A percentile compares a stretch with the other conserved stretches of the same genome.
phyloP scores from a whole-genome alignment of 2,329 filamentous ascomycete species.

The Arthrobotrys sinensis region DNA sequence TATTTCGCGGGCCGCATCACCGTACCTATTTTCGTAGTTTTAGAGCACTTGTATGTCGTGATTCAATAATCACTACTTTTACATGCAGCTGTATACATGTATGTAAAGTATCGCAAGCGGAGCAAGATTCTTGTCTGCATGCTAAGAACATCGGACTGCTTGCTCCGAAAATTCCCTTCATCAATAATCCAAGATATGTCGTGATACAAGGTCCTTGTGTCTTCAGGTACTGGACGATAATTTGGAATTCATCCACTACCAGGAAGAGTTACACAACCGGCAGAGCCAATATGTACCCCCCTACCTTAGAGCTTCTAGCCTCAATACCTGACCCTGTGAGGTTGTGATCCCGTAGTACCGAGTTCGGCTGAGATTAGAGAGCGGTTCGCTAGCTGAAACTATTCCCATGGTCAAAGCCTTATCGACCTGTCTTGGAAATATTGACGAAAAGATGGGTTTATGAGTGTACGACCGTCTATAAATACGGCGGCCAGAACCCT shows the following conservation, averaged over 20 bases:
- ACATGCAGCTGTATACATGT: neutral
- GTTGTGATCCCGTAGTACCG: neutral
- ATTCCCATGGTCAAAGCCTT: conserved; percentile 2
- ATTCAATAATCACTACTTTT: neutral
- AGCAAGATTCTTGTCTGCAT: neutral
- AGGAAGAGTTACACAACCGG: conserved; percentile 31
- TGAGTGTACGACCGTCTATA: conserved; percentile 37
- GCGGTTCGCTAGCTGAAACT: conserved; percentile 29
- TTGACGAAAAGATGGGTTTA: neutral
- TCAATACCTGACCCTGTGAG: neutral
- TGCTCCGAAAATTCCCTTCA: neutral
- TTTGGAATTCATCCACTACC: conserved; percentile 34
- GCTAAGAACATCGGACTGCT: neutral
- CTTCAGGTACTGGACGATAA: neutral
- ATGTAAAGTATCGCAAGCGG: neutral
- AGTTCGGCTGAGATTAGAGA: conserved; percentile 10
- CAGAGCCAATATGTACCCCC: conserved; percentile 13
- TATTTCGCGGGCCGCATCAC: conserved; percentile 12
- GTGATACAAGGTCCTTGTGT: conserved; percentile 10
- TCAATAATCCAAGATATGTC: conserved; percentile 6
- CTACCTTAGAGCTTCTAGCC: conserved; percentile 4
- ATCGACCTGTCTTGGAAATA: neutral
- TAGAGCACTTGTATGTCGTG: neutral
- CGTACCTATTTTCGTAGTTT: neutral
- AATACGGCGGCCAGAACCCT: conserved; percentile 27